Evolutionary conservation across 805 yeast species (phyloP).

Genomic region (Kregervanrija pseudodelftensis): DNA sequence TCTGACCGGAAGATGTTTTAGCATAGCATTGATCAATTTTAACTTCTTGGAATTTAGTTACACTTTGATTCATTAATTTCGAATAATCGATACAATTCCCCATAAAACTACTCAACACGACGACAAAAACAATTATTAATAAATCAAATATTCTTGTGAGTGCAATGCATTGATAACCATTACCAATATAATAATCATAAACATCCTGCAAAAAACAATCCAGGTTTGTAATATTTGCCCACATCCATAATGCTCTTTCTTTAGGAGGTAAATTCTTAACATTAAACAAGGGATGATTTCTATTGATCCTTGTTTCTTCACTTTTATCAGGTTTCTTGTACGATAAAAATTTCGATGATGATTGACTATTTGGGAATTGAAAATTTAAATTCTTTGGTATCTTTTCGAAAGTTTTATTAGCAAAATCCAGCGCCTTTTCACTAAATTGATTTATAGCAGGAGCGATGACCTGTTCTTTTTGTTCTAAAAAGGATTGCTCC

Average conservation of each 20-base stretch:
- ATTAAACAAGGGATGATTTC: conserved; percentile 4
- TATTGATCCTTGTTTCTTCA: not conserved
- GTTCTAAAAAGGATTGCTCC: conserved; percentile 15
- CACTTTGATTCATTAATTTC: conserved; percentile 19
- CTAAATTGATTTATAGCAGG: conserved; percentile 19
- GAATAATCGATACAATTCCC: conserved; percentile 71
- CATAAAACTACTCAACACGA: conserved; percentile 70
- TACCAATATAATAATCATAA: conserved; percentile 77
- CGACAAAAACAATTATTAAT: conserved; percentile 69
- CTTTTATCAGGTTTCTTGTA: not conserved
- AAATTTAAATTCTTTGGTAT: conserved; percentile 15
- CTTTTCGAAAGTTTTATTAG: conserved; percentile 19
- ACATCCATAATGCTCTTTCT: conserved; percentile 85
- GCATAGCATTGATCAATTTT: conserved; percentile 41
- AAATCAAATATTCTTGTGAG: conserved; percentile 60
- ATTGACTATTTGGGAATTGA: conserved; percentile 5
- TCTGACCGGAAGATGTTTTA: conserved; percentile 39
- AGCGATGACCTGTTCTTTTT: conserved; percentile 15
- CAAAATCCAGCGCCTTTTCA: conserved; percentile 22
- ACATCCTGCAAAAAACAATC: conserved; percentile 81
- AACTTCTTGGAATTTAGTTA: conserved; percentile 36
- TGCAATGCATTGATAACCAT: conserved; percentile 77
- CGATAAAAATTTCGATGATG: conserved; percentile 10
- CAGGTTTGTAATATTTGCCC: conserved; percentile 93
- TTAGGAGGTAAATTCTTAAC: conserved; percentile 42